Evolutionary conservation across 176 grass and related monocot species (phyloP), one percentile per base, ranked within the genome.

Genomic region (Phragmites australis): DNA sequence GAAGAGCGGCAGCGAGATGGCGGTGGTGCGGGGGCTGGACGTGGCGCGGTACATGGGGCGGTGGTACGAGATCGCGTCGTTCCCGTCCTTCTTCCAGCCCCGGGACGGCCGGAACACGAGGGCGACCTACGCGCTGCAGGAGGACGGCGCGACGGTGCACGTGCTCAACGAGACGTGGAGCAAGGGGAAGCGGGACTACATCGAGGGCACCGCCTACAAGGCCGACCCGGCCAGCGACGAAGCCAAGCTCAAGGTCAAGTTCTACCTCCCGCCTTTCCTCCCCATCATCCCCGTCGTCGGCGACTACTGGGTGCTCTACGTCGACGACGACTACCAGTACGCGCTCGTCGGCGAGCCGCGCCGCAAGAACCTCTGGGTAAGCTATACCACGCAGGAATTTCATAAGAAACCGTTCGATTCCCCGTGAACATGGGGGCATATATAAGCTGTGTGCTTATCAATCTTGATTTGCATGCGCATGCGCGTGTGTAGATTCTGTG

Each of bases 131-230:
- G 1, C 18, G 80, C 89, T 85, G 42, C 78, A 49, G 58, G 50
- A 76, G 50, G 94, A 89, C 81, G 94, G 94, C 57, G 76, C 87
- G 42, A 97, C 94, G 16, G 89, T 97, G 75, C 39, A 83, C 65
- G 94, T 97, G 55, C 85, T 97, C 6, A 97, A 97, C 88, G 94
- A 97, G 90, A 97, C 94, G 26, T 94, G 94, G 94, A 89, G 83
- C 66, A 75, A 80, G 8, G 89, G 89, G 0, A 88, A 85, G 83
- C 87, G 92, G 63, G 83, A 73, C 80, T 75, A 16, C 82, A 97
- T 97, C 66, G 82, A 97, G 80, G 94, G 94, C 37, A 92, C 87
- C 4, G 94, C 94, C 9, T 97, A 92, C 87, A 90, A 83, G 84
- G 94, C 94, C 25, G 89, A 97, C 46, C 79, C 87, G 0, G 8